A percentile compares a stretch with the other conserved stretches of the same genome.
These are phyloP conservation scores for Clathrospora elynae DNA, from an alignment of 2,329 filamentous ascomycete species.

Conservation along the genomic window DNA sequence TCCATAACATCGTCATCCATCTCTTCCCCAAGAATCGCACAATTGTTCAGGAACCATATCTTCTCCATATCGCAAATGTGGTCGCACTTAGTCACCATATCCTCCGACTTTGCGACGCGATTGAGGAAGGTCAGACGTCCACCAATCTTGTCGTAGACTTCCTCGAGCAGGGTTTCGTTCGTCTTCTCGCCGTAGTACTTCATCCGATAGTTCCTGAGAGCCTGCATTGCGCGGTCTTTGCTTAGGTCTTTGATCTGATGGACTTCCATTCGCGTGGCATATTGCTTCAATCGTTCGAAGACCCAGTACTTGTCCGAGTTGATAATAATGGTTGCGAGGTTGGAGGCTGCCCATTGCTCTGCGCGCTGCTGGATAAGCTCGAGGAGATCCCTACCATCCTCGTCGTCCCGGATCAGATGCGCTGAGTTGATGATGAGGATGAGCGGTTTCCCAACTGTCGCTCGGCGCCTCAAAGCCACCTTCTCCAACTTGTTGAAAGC, in stretches of 20 bases:
- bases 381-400: slow-evolving; percentile 88
- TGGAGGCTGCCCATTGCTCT: slow-evolving; percentile 93
- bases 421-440: slow-evolving; percentile 95
- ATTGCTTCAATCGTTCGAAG: slow-evolving; percentile 89
- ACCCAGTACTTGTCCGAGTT: slow-evolving; percentile 99
- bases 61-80: slow-evolving; percentile 73
- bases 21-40: slow-evolving; percentile 73
- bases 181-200: slow-evolving; percentile 73
- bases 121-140: slow-evolving; percentile 87
- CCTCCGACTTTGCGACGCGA: slow-evolving; percentile 79
- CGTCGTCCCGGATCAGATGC: slow-evolving; percentile 87
- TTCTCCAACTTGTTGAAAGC: slow-evolving; percentile 98
- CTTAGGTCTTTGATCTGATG: slow-evolving; percentile 82
- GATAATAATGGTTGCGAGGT: slow-evolving; percentile 88
- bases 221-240: slow-evolving; percentile 75
- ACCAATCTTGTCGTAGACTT: slow-evolving; percentile 85
- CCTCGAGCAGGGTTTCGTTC: slow-evolving; percentile 63
- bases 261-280: slow-evolving; percentile 93
- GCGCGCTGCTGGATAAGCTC: slow-evolving; percentile 95
- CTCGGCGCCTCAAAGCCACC: slow-evolving; percentile 76
- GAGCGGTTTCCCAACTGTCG: slow-evolving; percentile 68
- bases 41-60: slow-evolving; percentile 78
- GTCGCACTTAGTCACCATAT: slow-evolving; percentile 82
- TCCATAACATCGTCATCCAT: slow-evolving; percentile 99
- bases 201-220: slow-evolving; percentile 77